Conservation (phyloP, 202 grass and related monocot species). For the Musa balbisiana region DNA sequence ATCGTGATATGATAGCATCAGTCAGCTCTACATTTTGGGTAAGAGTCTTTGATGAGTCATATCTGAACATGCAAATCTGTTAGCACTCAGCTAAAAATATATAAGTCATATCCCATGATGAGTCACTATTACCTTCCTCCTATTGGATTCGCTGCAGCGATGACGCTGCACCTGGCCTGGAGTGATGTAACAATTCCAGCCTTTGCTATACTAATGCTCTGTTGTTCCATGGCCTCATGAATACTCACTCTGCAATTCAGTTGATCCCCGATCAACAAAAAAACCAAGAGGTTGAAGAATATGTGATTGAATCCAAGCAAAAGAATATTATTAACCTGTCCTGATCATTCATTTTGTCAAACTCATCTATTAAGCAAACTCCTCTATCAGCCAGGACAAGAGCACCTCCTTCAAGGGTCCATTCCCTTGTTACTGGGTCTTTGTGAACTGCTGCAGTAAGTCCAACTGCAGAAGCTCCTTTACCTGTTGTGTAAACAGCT, state of each 20-base stretch:
- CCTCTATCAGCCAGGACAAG: conserved; percentile 95
- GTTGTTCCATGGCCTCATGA: conserved; percentile 99
- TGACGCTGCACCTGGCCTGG: conserved; percentile 97
- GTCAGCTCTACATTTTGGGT: conserved; percentile 95
- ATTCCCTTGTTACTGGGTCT: conserved; percentile 96
- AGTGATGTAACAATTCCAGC: conserved; percentile 97
- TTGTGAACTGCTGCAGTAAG: conserved; percentile 95
- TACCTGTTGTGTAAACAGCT: conserved; percentile 96
- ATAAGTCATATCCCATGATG: background rate
- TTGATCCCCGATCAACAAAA: background rate
- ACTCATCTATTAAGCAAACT: conserved; percentile 98
- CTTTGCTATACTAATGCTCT: conserved; percentile 99
- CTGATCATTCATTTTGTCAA: conserved; percentile 99
- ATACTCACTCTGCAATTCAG: conserved; percentile 79
- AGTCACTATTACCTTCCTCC: conserved; percentile 61
- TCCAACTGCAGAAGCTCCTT: conserved; percentile 96
- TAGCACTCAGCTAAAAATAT: conserved; percentile 1
- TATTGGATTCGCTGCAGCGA: conserved; percentile 90
- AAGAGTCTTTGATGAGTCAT: conserved; percentile 95
- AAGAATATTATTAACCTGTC: conserved; percentile 57
- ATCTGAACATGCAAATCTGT: conserved; percentile 43
- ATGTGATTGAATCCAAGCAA: conserved; percentile 1
- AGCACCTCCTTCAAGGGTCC: conserved; percentile 95
- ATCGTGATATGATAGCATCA: conserved; percentile 95
- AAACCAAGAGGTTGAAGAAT: conserved; percentile 12